Evolutionary conservation across 2,329 filamentous ascomycete species (phyloP).

Genomic region (Aaosphaeria arxii): DNA sequence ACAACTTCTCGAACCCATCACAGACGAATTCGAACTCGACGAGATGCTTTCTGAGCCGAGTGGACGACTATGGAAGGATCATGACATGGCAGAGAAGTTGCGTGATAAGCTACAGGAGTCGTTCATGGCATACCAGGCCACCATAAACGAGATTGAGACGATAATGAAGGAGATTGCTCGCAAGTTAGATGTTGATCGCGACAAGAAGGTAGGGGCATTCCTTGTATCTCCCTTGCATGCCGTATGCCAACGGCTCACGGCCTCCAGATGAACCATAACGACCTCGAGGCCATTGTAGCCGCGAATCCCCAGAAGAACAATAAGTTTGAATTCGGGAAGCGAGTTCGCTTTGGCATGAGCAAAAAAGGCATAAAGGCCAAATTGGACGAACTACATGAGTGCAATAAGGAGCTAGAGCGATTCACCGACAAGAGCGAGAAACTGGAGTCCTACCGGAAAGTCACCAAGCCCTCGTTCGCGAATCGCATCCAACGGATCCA

Average conservation of each 20-base stretch:
- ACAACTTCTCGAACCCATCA: constrained; percentile 34
- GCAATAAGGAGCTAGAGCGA: constrained; percentile 38
- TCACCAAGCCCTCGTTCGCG: constrained; percentile 32
- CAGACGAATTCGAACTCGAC: constrained; percentile 32
- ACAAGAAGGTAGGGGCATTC: constrained; percentile 20
- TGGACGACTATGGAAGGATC: constrained; percentile 31
- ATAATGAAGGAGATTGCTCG: constrained; percentile 35
- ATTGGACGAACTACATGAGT: constrained; percentile 35
- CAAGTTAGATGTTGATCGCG: constrained; percentile 35
- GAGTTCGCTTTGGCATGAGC: constrained; percentile 34
- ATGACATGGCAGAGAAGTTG: constrained; percentile 23
- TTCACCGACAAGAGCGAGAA: constrained; percentile 38
- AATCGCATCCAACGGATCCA: constrained; percentile 32
- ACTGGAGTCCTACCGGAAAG: constrained; percentile 32
- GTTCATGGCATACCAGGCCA: constrained; percentile 33
- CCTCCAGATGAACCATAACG: constrained; percentile 28
- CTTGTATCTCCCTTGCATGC: constrained; percentile 3
- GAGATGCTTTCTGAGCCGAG: constrained; percentile 33
- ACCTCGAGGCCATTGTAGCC: constrained; percentile 33
- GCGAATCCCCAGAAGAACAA: constrained; percentile 33
- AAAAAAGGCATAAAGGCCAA: constrained; percentile 35
- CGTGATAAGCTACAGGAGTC: constrained; percentile 32
- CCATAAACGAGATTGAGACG: constrained; percentile 32
- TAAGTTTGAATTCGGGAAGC: constrained; percentile 34
- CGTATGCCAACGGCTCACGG: constrained; percentile 9